Evolutionary conservation across 2,329 filamentous ascomycete genomes (phyloP).

Genomic region (Coniochaeta ligniaria): DNA sequence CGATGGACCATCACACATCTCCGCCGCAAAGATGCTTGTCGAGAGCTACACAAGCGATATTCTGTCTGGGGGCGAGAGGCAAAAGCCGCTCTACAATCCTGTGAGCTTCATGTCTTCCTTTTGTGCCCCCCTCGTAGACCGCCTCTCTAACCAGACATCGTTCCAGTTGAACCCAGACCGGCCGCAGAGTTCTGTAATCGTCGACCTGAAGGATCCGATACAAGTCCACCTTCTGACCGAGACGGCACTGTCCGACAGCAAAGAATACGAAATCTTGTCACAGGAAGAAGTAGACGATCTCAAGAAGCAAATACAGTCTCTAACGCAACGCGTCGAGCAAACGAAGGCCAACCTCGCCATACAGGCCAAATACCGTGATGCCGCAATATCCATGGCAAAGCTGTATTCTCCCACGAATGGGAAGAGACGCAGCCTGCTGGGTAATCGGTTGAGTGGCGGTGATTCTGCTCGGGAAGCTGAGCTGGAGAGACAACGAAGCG

Average conservation of each 20-base stretch:
- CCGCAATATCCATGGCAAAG: slow-evolving; percentile 76
- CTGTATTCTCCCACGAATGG: slow-evolving; percentile 58
- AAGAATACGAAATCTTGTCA: slow-evolving; percentile 75
- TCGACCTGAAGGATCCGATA: slow-evolving; percentile 64
- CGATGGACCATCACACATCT: slow-evolving; percentile 20
- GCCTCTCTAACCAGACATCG: background rate
- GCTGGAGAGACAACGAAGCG: slow-evolving; percentile 65
- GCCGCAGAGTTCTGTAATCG: slow-evolving; percentile 46
- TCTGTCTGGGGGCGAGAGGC: slow-evolving; percentile 44
- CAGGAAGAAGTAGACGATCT: slow-evolving; percentile 86
- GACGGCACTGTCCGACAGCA: slow-evolving; percentile 85
- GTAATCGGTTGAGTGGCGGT: slow-evolving; percentile 38
- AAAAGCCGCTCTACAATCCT: slow-evolving; percentile 48
- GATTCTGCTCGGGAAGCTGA: slow-evolving; percentile 55
- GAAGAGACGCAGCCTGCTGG: slow-evolving; percentile 40
- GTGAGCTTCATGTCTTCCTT: slow-evolving; percentile 31
- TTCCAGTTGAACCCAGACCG: slow-evolving; percentile 41
- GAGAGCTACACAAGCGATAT: slow-evolving; percentile 49
- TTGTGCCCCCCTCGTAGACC: background rate
- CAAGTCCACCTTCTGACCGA: slow-evolving; percentile 89
- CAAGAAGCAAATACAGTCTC: slow-evolving; percentile 74
- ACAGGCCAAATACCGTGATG: slow-evolving; percentile 91
- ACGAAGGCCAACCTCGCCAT: slow-evolving; percentile 77
- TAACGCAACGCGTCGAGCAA: slow-evolving; percentile 73
- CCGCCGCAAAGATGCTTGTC: slow-evolving; percentile 31